Base-by-base conservation (phyloP, 805 yeast species). In the Yarrowia sp. region DNA sequence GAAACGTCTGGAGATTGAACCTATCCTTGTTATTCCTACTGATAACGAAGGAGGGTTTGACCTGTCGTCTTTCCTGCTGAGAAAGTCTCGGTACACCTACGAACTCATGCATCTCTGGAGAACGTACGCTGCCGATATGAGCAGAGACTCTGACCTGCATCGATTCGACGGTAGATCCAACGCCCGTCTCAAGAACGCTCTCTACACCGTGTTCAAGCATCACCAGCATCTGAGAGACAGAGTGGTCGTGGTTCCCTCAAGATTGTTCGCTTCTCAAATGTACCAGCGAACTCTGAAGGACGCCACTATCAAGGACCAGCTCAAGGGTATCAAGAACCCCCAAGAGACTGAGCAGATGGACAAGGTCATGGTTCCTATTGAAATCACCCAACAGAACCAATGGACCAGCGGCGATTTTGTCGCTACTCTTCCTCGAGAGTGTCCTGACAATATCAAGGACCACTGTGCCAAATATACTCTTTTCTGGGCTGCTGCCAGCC, bases 401-500 rank as follows among this genome's bases (percentile, higher is more conserved):
- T 55, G 62, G 62, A 31, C 38, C 31, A 39, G 39, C 31, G 38
- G 39, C 3, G 62, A 55, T 31, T 42, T 55, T 8, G 62, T 55
- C 3, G 62, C 62, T 39, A 55, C 62, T 32, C 45, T 17, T 41
- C 62, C 45, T 8, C 47, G 62, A 41, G 48, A 55, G 58, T 51
- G 58, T 22, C 58, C 58, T 10, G 43, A 17, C 7, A 51, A 36
- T n/a, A 11, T 51, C 43, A 14, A 36, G 18, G 58, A 51, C 8
- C 43, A 38, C 14, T 51, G 58, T 22, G 58, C 43, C 35, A 36
- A 51, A 18, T 51, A 51, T n/a, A 51, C 58, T 14, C n/a, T 22
- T 3, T 51, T 51, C 58, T 51, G 58, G 58, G 58, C 58, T 2
- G 58, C 58, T n/a, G 58, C 58, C 22, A 51, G 58, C 11, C n/a